Base-by-base conservation (phyloP, 345 rosid species). In the Capsella bursapastoris region DNA sequence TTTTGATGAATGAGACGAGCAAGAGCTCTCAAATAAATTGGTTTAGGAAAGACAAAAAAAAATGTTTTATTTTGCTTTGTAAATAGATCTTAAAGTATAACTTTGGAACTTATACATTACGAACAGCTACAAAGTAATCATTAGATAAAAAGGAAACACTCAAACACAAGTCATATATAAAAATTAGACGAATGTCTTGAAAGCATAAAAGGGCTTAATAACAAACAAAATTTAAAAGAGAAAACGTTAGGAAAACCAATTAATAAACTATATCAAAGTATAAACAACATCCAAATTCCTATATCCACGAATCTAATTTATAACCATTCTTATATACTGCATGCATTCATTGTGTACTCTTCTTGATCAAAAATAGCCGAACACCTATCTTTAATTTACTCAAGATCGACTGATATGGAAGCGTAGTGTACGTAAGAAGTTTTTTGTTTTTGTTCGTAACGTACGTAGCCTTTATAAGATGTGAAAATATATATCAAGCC, bases 401-500 rank as follows among this genome's bases (percentile, higher is more conserved):
- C 28, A 14, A 58, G 47, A 50, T 34, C 18, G 3, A 66, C 35
- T 45, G 15, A 14, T 9, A 64, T 31, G 57, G 12, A 35, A 32
- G 8, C 32, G 64, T 18, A 18, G 40, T 41, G 65, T 59, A 57
- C 25, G 28, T 4, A 47, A 3, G 63, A 44, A 62, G 62, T 11
- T 38, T 6, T 9, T 3, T 18, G 5, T 22, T 45, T 37, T 38
- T 18, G 22, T 18, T 18, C 22, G 22, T 18, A 18, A 18, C 22
- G 22, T 14, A 44, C 10, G 71, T 52, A 10, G 60, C 8, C 67
- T 6, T 18, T 37, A 16, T 8, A 59, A 48, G 50, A 64, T 47
- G 44, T 37, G 53, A 64, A 16, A 22, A 22, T 22, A 22, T 22
- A 18, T 59, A 57, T 70, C 47, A 70, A 31, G 80, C 66, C n/a